A percentile compares a stretch with the other conserved stretches of the same genome.
phyloP scores from a whole-genome alignment of 139 green algal species.

The Micromonas pusilla region DNA sequence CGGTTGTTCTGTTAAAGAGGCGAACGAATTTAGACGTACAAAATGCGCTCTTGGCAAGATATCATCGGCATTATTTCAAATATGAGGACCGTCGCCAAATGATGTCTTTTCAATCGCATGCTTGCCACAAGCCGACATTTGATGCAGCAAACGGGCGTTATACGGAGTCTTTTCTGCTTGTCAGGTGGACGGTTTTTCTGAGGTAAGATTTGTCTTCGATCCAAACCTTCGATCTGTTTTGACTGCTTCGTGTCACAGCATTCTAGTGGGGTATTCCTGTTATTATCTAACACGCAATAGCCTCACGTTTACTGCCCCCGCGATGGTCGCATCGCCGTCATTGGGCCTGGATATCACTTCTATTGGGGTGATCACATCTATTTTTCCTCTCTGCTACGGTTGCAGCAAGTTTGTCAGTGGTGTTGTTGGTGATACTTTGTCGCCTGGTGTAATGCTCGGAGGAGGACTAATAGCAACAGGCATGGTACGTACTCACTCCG shows the following conservation, averaged over 20 bases:
- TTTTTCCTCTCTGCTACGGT: slow-evolving; percentile 86
- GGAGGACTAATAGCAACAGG: slow-evolving; percentile 80
- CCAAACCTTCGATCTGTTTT: background rate
- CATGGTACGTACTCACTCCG: no score
- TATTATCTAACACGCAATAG: slow-evolving; percentile 84
- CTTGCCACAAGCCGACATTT: background rate
- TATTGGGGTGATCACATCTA: slow-evolving; percentile 84
- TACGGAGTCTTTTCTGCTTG: background rate
- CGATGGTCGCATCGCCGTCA: slow-evolving; percentile 76
- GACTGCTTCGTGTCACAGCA: no score
- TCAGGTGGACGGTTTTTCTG: background rate
- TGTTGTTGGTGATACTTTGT: slow-evolving; percentile 75
- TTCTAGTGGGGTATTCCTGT: slow-evolving; percentile 54
- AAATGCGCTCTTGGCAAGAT: no score
- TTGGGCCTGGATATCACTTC: slow-evolving; percentile 78
- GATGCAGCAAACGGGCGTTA: background rate
- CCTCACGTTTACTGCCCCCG: slow-evolving; percentile 84
- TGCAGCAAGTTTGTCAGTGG: slow-evolving; percentile 84
- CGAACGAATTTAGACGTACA: no score
- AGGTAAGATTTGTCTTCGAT: slow-evolving; percentile 1
- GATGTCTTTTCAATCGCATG: background rate
- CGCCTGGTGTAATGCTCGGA: slow-evolving; percentile 70
- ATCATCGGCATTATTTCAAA: background rate
- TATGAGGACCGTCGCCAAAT: background rate
- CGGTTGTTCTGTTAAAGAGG: no score